Percentiles rank a stretch among this genome's conserved stretches.
Conservation (phyloP, 1,139 yeast species). For the Magnusiomyces magnusii region DNA sequence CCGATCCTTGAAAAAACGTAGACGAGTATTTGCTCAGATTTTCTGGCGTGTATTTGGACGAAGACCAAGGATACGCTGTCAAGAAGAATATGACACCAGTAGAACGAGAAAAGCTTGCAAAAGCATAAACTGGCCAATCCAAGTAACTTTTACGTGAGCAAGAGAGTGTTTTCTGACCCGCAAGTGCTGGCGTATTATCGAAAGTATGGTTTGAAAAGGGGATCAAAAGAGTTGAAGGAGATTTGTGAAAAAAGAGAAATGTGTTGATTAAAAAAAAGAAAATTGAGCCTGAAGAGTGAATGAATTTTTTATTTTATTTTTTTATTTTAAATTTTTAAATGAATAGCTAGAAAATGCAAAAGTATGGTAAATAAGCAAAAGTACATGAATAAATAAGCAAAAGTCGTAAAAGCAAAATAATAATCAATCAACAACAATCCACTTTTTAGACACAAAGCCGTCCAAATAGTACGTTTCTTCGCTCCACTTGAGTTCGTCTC, state of each 20-base stretch:
- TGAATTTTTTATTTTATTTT: not conserved
- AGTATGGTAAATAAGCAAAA: not conserved
- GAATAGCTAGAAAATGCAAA: not conserved
- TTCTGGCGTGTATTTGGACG: slow-evolving; percentile 53
- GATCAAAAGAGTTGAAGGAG: not conserved
- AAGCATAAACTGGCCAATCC: not conserved
- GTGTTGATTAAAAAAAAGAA: not conserved
- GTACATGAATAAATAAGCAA: no score
- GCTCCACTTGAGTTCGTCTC: not conserved
- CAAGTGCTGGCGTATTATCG: not conserved
- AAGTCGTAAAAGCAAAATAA: not conserved
- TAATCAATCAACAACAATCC: not conserved
- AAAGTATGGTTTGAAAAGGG: not conserved
- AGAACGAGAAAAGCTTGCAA: not conserved
- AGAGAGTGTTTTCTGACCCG: not conserved
- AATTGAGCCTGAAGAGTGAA: not conserved
- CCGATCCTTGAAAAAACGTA: not conserved
- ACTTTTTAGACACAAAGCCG: not conserved
- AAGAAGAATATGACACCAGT: not conserved
- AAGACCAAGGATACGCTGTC: slow-evolving; percentile 66
- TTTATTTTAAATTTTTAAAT: not conserved
- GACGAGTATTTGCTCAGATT: slow-evolving; percentile 44
- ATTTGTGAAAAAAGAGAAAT: not conserved
- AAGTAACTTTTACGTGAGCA: not conserved
- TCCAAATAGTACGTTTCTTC: slow-evolving; percentile 1